Evolutionary conservation across 1,139 yeast genomes (phyloP), one percentile per base, ranked within the genome.

Genomic region (Lizanozyma gosingica): DNA sequence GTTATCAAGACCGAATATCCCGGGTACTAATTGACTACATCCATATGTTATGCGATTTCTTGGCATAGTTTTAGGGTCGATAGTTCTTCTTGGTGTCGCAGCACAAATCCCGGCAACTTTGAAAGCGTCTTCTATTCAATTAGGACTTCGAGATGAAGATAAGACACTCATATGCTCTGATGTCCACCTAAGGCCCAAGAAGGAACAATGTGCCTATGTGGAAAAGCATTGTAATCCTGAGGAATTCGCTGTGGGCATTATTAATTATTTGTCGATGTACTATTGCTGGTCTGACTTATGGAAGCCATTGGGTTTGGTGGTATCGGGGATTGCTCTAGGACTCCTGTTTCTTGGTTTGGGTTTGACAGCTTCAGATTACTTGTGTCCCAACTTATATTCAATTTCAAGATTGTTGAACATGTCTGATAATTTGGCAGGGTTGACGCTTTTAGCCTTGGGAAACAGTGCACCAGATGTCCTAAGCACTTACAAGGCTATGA

Each of bases 381-480:
- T 87, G 34, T 81, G 90, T 43, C 92, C 94, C 0, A 86, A 84
- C 50, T 60, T 87, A 15, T 72, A 78, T 41, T 68, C 78, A 33
- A 67, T 86, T 17, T 76, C 94, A 8, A 66, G 69, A 27, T 57
- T 69, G 37, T 61, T 87, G 15, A 73, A 78, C 11, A 60, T 90
- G 38, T 78, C 92, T 11, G 94, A 87, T 47, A 78, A 85, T 42
- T 64, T 90, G 34, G 84, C 95, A 3, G 97, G 97, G 0, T 73
- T 90, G 50, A 90, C 97, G 0, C 65, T 90, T 37, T 65, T 92
- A 43, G 95, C 98, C 0, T 68, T 90, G 46, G 97, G 97, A 0
- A 92, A 92, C 58, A 92, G 96, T 8, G 73, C 95, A 0, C 96
- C 97, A 0, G 98, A 92, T 59, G 79, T 92, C 3, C 73, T 88